Percentiles rank a stretch among this genome's conserved stretches.
These are phyloP conservation scores for Hamamelis virginiana DNA, from an alignment of 164 flowering plant species.

Conservation along the genomic window DNA sequence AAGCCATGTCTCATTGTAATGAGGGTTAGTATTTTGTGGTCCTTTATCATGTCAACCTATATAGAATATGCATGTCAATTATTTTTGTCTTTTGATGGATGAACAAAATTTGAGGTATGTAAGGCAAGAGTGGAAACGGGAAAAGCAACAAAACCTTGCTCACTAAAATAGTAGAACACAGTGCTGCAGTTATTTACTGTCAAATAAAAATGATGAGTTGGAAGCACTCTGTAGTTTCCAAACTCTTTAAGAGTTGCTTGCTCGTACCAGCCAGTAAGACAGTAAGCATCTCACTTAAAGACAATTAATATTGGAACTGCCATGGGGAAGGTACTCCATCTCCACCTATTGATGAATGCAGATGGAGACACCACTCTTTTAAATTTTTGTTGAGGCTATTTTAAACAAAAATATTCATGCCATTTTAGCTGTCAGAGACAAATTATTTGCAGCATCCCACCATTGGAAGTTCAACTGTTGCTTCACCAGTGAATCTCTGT, in stretches of 20 bases:
- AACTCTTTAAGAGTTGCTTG: neutral
- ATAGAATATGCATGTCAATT: neutral
- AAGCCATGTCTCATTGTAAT: slow-evolving; percentile 57
- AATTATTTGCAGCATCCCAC: neutral
- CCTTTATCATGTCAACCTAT: neutral
- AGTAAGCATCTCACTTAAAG: neutral
- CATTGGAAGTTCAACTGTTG: neutral
- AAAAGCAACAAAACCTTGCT: neutral
- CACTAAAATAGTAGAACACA: neutral
- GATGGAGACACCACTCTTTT: neutral
- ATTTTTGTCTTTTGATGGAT: neutral
- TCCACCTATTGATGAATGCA: neutral
- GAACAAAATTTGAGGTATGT: neutral
- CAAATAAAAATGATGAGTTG: neutral
- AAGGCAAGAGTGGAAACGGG: neutral
- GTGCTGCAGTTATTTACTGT: neutral
- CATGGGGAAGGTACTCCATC: neutral
- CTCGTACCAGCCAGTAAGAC: neutral
- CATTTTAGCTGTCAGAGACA: neutral
- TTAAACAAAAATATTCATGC: neutral
- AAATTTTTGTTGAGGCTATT: neutral
- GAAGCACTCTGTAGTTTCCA: neutral
- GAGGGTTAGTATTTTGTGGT: slow-evolving; percentile 53
- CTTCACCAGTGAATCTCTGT: too few species aligned
- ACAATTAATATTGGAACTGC: neutral